A percentile compares a stretch with the other conserved stretches of the same genome.
These are phyloP conservation scores for Sporothrix schenckii DNA, from an alignment of 2,329 filamentous ascomycete species.

Conservation along the genomic window DNA sequence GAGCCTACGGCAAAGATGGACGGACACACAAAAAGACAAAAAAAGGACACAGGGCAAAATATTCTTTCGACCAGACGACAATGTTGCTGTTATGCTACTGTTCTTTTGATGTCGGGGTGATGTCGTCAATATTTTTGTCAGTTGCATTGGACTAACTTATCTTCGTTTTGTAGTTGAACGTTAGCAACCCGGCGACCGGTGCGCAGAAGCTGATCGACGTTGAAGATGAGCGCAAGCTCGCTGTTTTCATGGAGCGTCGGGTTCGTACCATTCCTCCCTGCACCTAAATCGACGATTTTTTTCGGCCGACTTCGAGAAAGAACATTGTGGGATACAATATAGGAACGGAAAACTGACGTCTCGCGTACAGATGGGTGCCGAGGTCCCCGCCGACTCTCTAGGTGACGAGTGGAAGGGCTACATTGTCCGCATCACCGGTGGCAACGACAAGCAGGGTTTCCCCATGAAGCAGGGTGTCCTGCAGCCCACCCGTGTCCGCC, in stretches of 20 bases:
- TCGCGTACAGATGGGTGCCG: constrained; percentile 73
- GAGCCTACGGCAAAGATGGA: background rate
- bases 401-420: constrained; percentile 99
- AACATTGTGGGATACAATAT: background rate
- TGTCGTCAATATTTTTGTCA: background rate
- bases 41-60: background rate
- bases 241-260: constrained; percentile 51
- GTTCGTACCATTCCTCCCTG: constrained; percentile 31
- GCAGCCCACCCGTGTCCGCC: constrained; percentile 96
- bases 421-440: constrained; percentile 98
- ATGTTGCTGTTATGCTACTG: background rate
- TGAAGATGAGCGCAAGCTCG: constrained; percentile 99
- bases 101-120: background rate
- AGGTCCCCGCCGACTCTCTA: constrained; percentile 91
- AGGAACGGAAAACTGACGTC: constrained; percentile 14
- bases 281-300: background rate
- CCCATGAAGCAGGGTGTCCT: constrained; percentile 99
- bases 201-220: constrained; percentile 99
- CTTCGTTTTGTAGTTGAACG: constrained; percentile 57
- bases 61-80: background rate
- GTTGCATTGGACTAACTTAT: constrained; percentile 42
- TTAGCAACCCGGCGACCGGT: constrained; percentile 95
- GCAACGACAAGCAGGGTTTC: constrained; percentile 99
- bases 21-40: background rate
- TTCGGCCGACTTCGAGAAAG: background rate